These are phyloP conservation scores for Huntiella savannae DNA, from an alignment of 2,329 filamentous ascomycete species.

Conservation along the genomic window DNA sequence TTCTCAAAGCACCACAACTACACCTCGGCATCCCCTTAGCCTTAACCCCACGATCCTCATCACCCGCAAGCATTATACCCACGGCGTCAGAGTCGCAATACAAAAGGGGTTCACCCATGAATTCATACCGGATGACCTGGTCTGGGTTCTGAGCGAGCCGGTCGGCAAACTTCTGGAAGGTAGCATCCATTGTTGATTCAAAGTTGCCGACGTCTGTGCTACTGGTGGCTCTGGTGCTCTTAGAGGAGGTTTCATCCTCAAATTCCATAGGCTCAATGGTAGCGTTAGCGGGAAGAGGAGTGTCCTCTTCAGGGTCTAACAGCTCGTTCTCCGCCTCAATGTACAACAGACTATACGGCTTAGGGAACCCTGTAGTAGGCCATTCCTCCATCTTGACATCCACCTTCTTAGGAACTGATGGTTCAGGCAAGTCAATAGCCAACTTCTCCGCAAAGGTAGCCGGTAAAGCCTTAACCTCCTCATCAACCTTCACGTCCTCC, in stretches of 20 bases:
- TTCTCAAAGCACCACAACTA: conserved; percentile 54
- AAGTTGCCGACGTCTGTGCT: conserved; percentile 49
- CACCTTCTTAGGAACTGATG: conserved; percentile 15
- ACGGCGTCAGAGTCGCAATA: conserved; percentile 64
- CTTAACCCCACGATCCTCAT: conserved; percentile 6
- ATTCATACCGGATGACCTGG: conserved; percentile 67
- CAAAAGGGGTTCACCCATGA: conserved; percentile 51
- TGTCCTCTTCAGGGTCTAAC: conserved; percentile 39
- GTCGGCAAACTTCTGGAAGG: conserved; percentile 67
- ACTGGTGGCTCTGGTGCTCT: conserved; percentile 15
- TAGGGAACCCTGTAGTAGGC: conserved; percentile 36
- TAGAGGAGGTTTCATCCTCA: conserved; percentile 17
- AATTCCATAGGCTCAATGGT: conserved; percentile 25
- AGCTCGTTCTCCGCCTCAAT: conserved; percentile 88
- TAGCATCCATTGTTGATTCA: conserved; percentile 54
- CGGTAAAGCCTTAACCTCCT: conserved; percentile 22
- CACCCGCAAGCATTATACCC: conserved; percentile 39
- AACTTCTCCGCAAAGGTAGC: conserved; percentile 58
- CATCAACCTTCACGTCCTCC: not conserved
- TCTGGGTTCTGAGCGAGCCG: conserved; percentile 63
- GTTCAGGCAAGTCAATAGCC: conserved; percentile 41
- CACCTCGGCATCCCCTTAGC: conserved; percentile 49
- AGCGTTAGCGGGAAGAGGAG: conserved; percentile 30
- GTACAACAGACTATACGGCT: conserved; percentile 57
- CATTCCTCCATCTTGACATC: conserved; percentile 57